These are phyloP conservation scores for Porpolomopsis calyptriformis DNA, from an alignment of 768 basidiomycete species.

Conservation along the genomic window DNA sequence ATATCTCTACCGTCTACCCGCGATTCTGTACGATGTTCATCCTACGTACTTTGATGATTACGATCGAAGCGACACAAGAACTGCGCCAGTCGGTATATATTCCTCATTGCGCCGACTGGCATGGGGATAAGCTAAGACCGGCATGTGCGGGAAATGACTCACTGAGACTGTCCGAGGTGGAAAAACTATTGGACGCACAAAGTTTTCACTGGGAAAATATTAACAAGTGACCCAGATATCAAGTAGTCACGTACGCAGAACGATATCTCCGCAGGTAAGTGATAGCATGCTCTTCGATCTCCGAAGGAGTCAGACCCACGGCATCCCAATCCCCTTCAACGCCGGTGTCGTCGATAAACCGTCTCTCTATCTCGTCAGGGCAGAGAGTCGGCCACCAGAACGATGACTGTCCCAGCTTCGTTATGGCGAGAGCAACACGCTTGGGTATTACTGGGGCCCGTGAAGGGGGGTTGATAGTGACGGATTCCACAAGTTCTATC, in stretches of 20 bases:
- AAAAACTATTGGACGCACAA: constrained; percentile 54
- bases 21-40: neutral
- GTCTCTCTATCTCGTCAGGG: constrained; percentile 84
- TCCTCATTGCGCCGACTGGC: constrained; percentile 1
- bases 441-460: constrained; percentile 71
- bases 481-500: constrained; percentile 62
- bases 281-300: constrained; percentile 80
- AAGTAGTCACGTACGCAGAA: constrained; percentile 56
- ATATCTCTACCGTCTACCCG: neutral
- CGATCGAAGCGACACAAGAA: neutral
- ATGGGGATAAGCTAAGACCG: neutral
- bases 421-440: constrained; percentile 48
- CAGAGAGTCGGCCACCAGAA: constrained; percentile 89
- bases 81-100: too few species aligned
- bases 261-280: constrained; percentile 84
- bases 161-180: constrained; percentile 33
- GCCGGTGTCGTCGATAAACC: constrained; percentile 75
- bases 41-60: constrained; percentile 2
- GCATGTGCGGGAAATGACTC: neutral
- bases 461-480: constrained; percentile 69
- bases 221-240: neutral
- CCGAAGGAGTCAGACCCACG: constrained; percentile 70
- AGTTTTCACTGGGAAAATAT: constrained; percentile 42
- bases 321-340: constrained; percentile 73
- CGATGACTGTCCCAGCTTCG: constrained; percentile 51